Percentiles rank a stretch among this genome's conserved stretches.
Conservation (phyloP, 2,329 filamentous ascomycete genomes). For the Cladosporium sp. region DNA sequence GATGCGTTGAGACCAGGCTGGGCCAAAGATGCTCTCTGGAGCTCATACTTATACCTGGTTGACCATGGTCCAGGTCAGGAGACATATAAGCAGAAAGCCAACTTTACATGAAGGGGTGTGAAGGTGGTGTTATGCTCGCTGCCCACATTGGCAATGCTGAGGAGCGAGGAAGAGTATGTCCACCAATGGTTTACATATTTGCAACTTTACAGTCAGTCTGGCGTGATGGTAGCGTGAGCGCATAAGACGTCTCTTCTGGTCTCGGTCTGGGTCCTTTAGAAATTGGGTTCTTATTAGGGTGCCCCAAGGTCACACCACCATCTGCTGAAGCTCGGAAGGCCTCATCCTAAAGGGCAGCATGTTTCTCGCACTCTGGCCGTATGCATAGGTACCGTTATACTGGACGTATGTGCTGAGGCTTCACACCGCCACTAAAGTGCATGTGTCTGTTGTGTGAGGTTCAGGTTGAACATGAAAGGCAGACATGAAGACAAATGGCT, state of each 20-base stretch:
- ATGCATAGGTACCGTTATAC: no score
- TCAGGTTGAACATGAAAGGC: no score
- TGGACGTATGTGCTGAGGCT: no score
- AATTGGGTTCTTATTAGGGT: neutral
- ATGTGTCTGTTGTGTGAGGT: no score
- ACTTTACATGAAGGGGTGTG: neutral
- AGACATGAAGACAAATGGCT: neutral
- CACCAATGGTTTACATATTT: neutral
- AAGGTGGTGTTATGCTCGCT: neutral
- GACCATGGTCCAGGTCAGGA: neutral
- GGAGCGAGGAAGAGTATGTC: neutral
- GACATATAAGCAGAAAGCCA: neutral
- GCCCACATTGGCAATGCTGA: neutral
- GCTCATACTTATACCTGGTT: neutral
- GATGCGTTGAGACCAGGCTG: neutral
- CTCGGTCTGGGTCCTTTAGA: neutral
- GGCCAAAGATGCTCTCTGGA: neutral
- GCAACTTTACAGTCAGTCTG: neutral
- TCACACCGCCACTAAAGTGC: no score
- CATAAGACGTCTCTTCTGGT: neutral
- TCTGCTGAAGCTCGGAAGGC: neutral
- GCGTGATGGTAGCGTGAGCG: neutral
- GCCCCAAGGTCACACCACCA: neutral
- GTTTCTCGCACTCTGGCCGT: no score
- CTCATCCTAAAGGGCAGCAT: neutral